Evolutionary conservation across 305 asterid species (phyloP), one percentile per base, ranked within the genome.

Genomic region (Solanum chacoense): DNA sequence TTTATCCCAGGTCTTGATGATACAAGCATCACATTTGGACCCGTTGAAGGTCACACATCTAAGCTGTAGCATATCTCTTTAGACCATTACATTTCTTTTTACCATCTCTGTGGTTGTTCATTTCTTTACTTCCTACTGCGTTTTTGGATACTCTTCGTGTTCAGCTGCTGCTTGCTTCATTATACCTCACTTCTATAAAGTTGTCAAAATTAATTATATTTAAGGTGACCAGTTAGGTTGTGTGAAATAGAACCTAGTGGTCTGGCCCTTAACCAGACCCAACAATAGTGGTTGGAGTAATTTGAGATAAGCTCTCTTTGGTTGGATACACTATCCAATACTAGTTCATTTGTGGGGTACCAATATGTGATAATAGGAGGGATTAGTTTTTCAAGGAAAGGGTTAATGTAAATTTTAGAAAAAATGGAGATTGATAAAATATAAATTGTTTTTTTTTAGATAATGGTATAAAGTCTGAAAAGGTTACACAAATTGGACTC

Each of bases 1-100:
- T 84, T 89, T 89, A 83, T 88, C 75, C 88, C 95, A 96, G 98
- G 95, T 92, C 93, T 95, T 90, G 99, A 96, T 90, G 98, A 94
- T 31, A 88, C 94, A 59, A 90, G 93, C 88, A 94, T 94, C 90
- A 79, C 95, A 84, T 96, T 96, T 93, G 99, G 96, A 90, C 95
- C 98, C 3, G 92, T 94, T 85, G 98, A 96, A 94, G 99, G 99
- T 95, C 90, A 8, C 34, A 13, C 63, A 37, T 78, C 85, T 37
- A 37, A 78, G 34, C 63, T 36, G 32, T 36, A 50, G 72, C 86
- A 81, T 83, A 55, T 83, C 86, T 45, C 7, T 45, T 81, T 29
- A 81, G 38, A 20, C 69, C 69, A 37, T 37, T 37, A 12, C 84
- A 5, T 22, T 12, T 36, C 12, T 22, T 65, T 76, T 35, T 14